Evolutionary conservation across 2,329 filamentous ascomycete genomes (phyloP), one percentile per base, ranked within the genome.

Genomic region (Trichoderma koningiopsis): DNA sequence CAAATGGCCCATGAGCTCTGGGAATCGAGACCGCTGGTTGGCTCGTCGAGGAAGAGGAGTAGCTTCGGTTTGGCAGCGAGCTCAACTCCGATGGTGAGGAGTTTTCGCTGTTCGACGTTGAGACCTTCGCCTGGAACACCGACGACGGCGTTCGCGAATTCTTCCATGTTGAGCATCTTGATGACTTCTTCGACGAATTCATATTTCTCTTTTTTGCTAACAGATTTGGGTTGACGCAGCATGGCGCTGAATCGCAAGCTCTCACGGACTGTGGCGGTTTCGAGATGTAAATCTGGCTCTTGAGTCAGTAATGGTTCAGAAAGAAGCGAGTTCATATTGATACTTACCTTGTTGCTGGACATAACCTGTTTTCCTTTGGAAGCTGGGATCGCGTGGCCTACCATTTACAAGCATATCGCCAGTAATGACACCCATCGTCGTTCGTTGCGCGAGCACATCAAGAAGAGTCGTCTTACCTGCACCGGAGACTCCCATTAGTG

Each of bases 391-490:
- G 0, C 86, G 81, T 0, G 84, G 82, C 68, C 80, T 84, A 4
- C 88, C 89, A 71, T 90, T 88, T 13, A 91, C 88, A 14, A 91
- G 78, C 86, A 91, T 90, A 65, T 89, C 86, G 5, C 89, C 89
- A 0, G 87, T 89, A 11, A 91, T 84, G 2, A 91, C 86, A 14
- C 89, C 89, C 75, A 88, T 85, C 0, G 83, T 86, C 0, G 84
- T 87, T 19, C 90, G 82, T 56, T 83, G 79, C 2, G 81, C 81
- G 5, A 83, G 74, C 2, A 79, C 80, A 66, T 83, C 81, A 1
- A 83, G 74, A 6, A 83, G 77, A 0, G 81, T 83, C 1, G 81
- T 83, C 72, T 83, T 83, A 0, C 81, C 81, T 0, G 81, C 81
- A 31, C 81, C 81, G 27, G 76, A 88, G 0, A 89, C 87, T 52